Evolutionary conservation across 139 green algal genomes (phyloP).

Genomic region (Volvox africanus): DNA sequence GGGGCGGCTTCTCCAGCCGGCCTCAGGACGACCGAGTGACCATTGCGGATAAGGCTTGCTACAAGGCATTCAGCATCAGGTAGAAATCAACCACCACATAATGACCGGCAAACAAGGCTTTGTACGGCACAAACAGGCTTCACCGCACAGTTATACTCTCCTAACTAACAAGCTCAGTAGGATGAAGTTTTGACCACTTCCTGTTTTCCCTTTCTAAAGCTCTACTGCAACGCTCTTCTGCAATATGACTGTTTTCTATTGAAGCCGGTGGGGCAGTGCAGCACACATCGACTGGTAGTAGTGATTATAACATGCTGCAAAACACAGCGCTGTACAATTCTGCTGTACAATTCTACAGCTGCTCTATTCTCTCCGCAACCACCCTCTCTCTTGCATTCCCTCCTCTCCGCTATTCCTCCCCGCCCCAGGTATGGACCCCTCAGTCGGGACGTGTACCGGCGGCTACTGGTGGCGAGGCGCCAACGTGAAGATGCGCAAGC

Average conservation of each 20-base stretch:
- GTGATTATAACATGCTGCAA: too few relatives aligned
- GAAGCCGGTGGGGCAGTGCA: too few relatives aligned
- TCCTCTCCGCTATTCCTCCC: not conserved
- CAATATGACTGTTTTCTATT: too few relatives aligned
- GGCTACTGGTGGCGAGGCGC: constrained; percentile 9
- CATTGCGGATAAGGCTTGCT: constrained; percentile 2
- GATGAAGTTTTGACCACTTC: too few relatives aligned
- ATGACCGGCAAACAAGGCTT: too few relatives aligned
- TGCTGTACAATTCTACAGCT: not conserved
- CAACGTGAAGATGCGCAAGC: not conserved
- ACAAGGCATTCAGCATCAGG: constrained; percentile 3
- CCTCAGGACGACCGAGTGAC: not conserved
- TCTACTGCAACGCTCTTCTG: too few relatives aligned
- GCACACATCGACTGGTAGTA: too few relatives aligned
- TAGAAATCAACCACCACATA: not conserved
- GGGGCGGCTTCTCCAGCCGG: not conserved
- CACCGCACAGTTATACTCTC: too few relatives aligned
- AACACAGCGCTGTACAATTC: not conserved
- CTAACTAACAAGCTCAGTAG: too few relatives aligned
- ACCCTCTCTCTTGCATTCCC: not conserved
- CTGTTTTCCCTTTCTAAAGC: too few relatives aligned
- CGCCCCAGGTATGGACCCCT: constrained; percentile 43
- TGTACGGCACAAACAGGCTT: too few relatives aligned
- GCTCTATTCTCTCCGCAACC: not conserved
- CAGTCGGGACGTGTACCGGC: constrained; percentile 18